Evolutionary conservation across 2,329 filamentous ascomycete species (phyloP), one percentile per base, ranked within the genome.

Genomic region (Aspergillaceae sp.): DNA sequence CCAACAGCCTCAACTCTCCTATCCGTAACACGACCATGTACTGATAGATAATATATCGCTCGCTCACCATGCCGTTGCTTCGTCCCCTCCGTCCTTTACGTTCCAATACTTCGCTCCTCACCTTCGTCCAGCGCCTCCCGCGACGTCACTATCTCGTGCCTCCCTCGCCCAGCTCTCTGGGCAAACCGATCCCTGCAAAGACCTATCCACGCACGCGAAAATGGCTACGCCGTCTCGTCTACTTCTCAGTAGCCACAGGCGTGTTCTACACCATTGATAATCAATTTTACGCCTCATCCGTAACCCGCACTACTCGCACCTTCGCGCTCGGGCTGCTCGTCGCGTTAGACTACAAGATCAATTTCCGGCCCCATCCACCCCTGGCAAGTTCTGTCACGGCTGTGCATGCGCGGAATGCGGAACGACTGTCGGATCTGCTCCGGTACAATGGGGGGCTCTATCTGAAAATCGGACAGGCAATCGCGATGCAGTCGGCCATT

Each of bases 401-500:
- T 48, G 71, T 97, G 43, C 92, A 98, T 68, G 73, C 77, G 34
- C 83, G 92, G 50, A 94, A 86, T 61, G 92, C 92, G 0, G 81
- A 89, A 69, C 77, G 87, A 28, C 72, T 97, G 34, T 94, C 87
- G 50, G 76, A 91, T 29, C 71, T 98, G 51, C 75, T 97, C 54
- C 78, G 87, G 28, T 73, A 79, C 46, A 98, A 98, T 75, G 91
- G 92, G 49, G 92, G 92, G 0, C 70, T 98, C 11, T 98, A 97
- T 63, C 75, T 97, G 62, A 98, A 98, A 76, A 96, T 98, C 48
- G 92, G 92, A 0, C 92, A 98, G 74, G 92, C 92, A 4, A 91
- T 98, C 55, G 92, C 91, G 9, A 97, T 97, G 92, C 92, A 98
- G 74, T 91, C 86, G 55, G 91, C 91, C 0, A 83, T 97, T 28